These are phyloP conservation scores for Cyberlindnera mississippiensis DNA, from an alignment of 805 yeast genomes.

Conservation along the genomic window DNA sequence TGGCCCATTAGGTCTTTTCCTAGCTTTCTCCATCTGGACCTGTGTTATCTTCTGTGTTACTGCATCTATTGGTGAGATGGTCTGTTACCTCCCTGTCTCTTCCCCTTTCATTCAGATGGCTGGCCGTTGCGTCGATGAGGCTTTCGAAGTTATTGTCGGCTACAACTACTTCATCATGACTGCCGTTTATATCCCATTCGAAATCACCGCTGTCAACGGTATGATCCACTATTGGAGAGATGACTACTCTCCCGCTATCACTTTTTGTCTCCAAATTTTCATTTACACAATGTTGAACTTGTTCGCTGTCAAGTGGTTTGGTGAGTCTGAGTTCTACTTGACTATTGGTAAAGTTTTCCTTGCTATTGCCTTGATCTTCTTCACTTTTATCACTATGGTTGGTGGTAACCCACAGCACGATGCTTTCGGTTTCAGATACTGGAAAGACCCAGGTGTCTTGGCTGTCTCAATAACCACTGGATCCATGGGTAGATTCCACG, in stretches of 20 bases:
- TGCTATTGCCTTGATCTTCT: conserved; percentile 70
- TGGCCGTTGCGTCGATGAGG: conserved; percentile 71
- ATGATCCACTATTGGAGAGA: conserved; percentile 79
- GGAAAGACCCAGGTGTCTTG: conserved; percentile 30
- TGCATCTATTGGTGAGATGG: conserved; percentile 73
- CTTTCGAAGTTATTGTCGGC: conserved; percentile 70
- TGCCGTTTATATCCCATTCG: conserved; percentile 77
- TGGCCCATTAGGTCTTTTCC: conserved; percentile 66
- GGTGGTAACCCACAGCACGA: conserved; percentile 82
- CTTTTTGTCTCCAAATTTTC: conserved; percentile 60
- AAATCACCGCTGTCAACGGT: conserved; percentile 74
- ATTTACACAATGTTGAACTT: conserved; percentile 62
- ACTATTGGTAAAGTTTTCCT: conserved; percentile 69
- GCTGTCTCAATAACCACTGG: too few relatives aligned
- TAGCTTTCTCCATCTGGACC: conserved; percentile 67
- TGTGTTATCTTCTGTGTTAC: conserved; percentile 65
- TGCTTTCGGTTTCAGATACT: conserved; percentile 55
- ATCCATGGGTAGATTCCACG: too few relatives aligned
- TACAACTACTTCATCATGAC: conserved; percentile 78
- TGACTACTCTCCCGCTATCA: conserved; percentile 68
- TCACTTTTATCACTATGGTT: conserved; percentile 77
- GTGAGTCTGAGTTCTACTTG: conserved; percentile 80
- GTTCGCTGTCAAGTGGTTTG: conserved; percentile 71
- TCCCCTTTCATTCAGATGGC: conserved; percentile 77
- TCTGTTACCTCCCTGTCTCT: conserved; percentile 67